Base-by-base conservation (phyloP, 225 moss, liverwort and hornwort species). In the Marchantia polymorpha region DNA sequence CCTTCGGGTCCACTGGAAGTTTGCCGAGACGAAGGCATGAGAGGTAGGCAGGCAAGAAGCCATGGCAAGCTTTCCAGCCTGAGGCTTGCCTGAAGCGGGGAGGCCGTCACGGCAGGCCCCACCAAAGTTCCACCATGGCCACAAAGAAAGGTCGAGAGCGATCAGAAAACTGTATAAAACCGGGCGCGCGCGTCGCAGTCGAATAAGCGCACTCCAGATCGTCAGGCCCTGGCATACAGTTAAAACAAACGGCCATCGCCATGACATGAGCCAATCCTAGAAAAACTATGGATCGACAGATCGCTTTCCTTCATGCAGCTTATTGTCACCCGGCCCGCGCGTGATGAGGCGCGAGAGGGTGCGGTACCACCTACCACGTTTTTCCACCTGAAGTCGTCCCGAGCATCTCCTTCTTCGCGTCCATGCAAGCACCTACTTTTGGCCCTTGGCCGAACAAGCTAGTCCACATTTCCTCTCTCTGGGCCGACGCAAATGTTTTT, bases 371-470 rank as follows among this genome's bases (percentile, higher is more conserved):
- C 64, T 64, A 64, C 72, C 72, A 51, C 72, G 72, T 72, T 72
- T 31, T 50, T 51, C 20, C 13, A 31, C 67, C 67, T 67, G 49
- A 56, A 72, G 51, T 50, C 50, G 19, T 50, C 12, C 23, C n/a
- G 20, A 72, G 72, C 22, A 72, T 72, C 72, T 50, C n/a, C 11
- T 52, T 2, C 47, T 50, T n/a, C 72, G 25, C 72, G 49, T 72
- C 72, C 72, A 72, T 72, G 72, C 72, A 67, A 72, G 50, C 16
- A 50, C 50, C 72, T 25, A 51, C 72, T 51, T 72, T 72, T 72
- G 72, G 72, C 31, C 23, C 72, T 72, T 69, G 47, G 46, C 39
- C 39, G 69, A 12, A 39, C 7, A 16, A 39, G 5, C 12, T 39
- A 39, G 25, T 26, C 9, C 25, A 26, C 65, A 8, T 65, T 65